These are phyloP conservation scores for Trapa bicornis DNA, from an alignment of 345 rosid genomes.

Conservation along the genomic window DNA sequence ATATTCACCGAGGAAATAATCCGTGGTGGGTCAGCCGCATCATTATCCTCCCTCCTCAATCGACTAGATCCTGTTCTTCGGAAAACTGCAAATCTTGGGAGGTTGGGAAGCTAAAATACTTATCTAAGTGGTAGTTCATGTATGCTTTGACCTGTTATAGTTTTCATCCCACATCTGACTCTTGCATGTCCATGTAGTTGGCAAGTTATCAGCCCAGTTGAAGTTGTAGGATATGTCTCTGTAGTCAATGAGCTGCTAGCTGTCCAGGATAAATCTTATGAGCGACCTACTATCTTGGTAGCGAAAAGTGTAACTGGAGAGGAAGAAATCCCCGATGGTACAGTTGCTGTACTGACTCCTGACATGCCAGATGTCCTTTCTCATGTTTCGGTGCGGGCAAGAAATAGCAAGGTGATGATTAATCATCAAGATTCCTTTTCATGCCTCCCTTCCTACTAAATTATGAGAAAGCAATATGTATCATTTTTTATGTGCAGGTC, in stretches of 20 bases:
- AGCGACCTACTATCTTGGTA: constrained; percentile 71
- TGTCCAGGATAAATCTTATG: constrained; percentile 74
- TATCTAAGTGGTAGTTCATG: neutral
- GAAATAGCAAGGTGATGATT: constrained; percentile 75
- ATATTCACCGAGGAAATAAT: constrained; percentile 93
- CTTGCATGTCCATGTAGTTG: constrained; percentile 46
- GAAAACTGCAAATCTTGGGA: constrained; percentile 85
- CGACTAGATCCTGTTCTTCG: constrained; percentile 95
- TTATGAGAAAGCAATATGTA: constrained; percentile 5
- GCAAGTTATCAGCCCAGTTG: constrained; percentile 98
- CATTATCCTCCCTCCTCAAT: constrained; percentile 71
- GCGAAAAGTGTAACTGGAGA: constrained; percentile 93
- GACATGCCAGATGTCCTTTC: constrained; percentile 99
- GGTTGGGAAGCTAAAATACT: constrained; percentile 30
- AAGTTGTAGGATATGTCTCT: constrained; percentile 68
- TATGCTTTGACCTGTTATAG: neutral
- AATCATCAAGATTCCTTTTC: constrained; percentile 9
- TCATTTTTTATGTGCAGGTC: constrained; percentile 40
- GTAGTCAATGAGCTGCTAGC: constrained; percentile 76
- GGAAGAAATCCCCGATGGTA: constrained; percentile 97
- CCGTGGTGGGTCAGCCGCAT: constrained; percentile 97
- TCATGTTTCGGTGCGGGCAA: constrained; percentile 98
- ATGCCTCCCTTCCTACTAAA: constrained; percentile 1
- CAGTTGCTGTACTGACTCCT: constrained; percentile 93
- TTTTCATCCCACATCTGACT: neutral